Evolutionary conservation across 2,329 filamentous ascomycete species (phyloP), one percentile per base, ranked within the genome.

Genomic region (Aspergillus awamori): DNA sequence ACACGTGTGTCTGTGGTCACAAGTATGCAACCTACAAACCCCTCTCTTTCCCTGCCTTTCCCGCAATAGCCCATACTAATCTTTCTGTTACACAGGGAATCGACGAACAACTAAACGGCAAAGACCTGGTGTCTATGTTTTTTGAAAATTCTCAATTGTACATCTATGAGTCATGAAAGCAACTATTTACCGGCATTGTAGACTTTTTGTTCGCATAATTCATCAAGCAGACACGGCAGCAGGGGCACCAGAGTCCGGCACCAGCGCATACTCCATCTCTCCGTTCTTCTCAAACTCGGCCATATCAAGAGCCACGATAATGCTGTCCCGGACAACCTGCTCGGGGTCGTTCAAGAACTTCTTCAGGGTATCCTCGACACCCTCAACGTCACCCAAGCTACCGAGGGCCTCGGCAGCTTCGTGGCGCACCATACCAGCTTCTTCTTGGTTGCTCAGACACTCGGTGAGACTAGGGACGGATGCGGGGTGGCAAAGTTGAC

Each of bases 401-500:
- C 95, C 95, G 26, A 99, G 86, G 24, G 95, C 95, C 80, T 99
- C 95, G 1, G 96, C 95, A 53, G 95, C 96, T 80, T 99, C 95
- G 74, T 99, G 95, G 59, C 95, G 89, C 59, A 99, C 95, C 95
- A 99, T 99, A 72, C 93, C 93, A 24, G 87, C 90, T 80, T 99
- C 95, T 58, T 91, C 83, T 53, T 86, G 80, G 75, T 99, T 84
- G 70, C 90, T 90, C 61, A 99, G 82, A 1, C 91, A 88, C 55
- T 86, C 87, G 15, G 90, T 89, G 61, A 99, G 85, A 62, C 92
- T 92, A 4, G 95, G 93, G 67, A 99, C 97, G 1, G 93, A 97
- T n/a, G 94, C 94, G 1, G 95, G 95, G 74, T 99, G 95, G 58
- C 91, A 93, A 56, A 99, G 84, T 77, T 99, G 95, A 58, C 95